Conservation (phyloP, 768 basidiomycete species). For the Podaxis mareebaensis region DNA sequence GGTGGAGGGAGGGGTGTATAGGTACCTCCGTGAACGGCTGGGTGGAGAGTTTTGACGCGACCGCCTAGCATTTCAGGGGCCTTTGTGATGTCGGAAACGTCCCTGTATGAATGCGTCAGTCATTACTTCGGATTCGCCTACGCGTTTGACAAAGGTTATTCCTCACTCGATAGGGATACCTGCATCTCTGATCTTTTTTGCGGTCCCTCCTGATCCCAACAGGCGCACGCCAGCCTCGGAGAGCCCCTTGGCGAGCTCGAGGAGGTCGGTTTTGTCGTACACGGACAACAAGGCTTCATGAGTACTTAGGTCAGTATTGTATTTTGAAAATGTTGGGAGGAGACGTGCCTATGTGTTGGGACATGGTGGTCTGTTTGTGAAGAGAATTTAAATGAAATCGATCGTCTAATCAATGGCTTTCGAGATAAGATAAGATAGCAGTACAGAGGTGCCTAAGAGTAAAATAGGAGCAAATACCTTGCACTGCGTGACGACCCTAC, state of each 20-base stretch:
- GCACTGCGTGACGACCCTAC: too few species aligned
- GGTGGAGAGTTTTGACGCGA: conserved; percentile 96
- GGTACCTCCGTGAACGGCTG: conserved; percentile 94
- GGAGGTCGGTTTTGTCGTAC: conserved; percentile 90
- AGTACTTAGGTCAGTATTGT: not conserved
- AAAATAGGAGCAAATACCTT: too few species aligned
- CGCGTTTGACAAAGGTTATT: not conserved
- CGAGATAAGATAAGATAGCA: too few species aligned
- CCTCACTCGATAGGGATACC: conserved; percentile 89
- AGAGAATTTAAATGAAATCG: conserved; percentile 4
- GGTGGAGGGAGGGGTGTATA: not conserved
- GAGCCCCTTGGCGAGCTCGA: conserved; percentile 89
- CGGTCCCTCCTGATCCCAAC: conserved; percentile 95
- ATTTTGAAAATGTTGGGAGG: not conserved
- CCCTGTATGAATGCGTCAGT: conserved; percentile 46
- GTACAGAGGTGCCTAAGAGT: too few species aligned
- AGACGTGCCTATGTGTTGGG: conserved; percentile 12
- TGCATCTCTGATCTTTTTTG: conserved; percentile 94
- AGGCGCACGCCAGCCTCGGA: conserved; percentile 80
- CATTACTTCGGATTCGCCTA: too few species aligned
- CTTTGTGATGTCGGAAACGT: conserved; percentile 96
- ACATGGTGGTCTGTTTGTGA: conserved; percentile 5
- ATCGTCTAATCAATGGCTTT: not conserved
- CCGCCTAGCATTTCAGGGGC: conserved; percentile 99
- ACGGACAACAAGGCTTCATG: conserved; percentile 86